These are phyloP conservation scores for Penicillium sp. DNA, from an alignment of 2,329 filamentous ascomycete genomes.

Conservation along the genomic window DNA sequence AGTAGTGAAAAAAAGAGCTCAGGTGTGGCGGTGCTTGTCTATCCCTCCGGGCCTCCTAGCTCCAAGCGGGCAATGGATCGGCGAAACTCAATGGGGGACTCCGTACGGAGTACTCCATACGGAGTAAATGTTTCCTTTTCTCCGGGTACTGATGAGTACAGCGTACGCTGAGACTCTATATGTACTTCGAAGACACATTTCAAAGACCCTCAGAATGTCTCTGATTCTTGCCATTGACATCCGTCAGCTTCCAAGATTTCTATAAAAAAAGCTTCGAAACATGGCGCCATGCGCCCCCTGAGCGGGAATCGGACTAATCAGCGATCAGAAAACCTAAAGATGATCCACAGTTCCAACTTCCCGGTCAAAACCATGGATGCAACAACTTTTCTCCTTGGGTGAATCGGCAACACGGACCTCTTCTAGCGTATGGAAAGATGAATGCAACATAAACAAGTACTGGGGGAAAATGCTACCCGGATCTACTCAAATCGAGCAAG, in stretches of 20 bases:
- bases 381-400: slow-evolving; percentile 3
- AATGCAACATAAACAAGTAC: background rate
- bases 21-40: slow-evolving; percentile 4
- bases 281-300: slow-evolving; percentile 11
- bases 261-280: slow-evolving; percentile 5
- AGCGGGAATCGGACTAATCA: slow-evolving; percentile 18
- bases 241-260: background rate
- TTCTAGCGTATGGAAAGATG: background rate
- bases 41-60: background rate
- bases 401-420: background rate
- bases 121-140: background rate
- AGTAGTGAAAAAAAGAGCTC: no score
- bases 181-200: no score
- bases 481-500: background rate
- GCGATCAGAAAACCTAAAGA: background rate
- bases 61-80: background rate
- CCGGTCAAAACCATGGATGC: slow-evolving; percentile 14
- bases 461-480: no score
- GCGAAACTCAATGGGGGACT: background rate
- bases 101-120: no score
- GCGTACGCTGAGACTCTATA: no score
- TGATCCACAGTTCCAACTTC: slow-evolving; percentile 8
- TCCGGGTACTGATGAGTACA: background rate
- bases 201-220: background rate
- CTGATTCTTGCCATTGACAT: background rate